A percentile compares a stretch with the other conserved stretches of the same genome.
phyloP scores from a whole-genome alignment of 495 filamentous ascomycete genomes.

The Trichoderma parareesei region DNA sequence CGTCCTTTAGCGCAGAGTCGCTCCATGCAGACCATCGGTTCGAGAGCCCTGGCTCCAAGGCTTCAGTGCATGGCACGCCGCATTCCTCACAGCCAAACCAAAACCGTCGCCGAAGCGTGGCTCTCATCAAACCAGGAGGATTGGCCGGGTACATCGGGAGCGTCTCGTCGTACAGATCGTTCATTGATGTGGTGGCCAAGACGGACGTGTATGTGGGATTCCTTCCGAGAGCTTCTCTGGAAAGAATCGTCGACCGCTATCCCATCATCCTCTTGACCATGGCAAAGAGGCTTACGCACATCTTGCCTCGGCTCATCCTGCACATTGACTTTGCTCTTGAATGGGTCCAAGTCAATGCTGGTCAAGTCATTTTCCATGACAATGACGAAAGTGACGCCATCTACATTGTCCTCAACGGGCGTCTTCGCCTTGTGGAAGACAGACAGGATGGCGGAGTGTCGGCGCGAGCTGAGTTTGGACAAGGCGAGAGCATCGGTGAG shows the following conservation, averaged over 20 bases:
- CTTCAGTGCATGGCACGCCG: conserved; percentile 22
- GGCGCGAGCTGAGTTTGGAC: conserved; percentile 87
- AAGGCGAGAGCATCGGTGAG: conserved; percentile 95
- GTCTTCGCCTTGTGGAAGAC: conserved; percentile 73
- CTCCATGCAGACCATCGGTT: conserved; percentile 23
- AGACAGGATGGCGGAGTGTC: conserved; percentile 71
- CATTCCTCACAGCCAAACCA: conserved; percentile 16
- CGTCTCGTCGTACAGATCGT: conserved; percentile 88
- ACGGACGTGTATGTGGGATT: conserved; percentile 99
- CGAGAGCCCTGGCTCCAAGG: conserved; percentile 22
- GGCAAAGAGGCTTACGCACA: conserved; percentile 84
- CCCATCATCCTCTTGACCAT: conserved; percentile 89
- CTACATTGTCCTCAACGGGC: conserved; percentile 92
- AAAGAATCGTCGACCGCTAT: conserved; percentile 84
- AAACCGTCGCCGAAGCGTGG: conserved; percentile 54
- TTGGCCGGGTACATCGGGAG: conserved; percentile 91
- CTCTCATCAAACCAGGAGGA: conserved; percentile 89
- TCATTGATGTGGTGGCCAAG: conserved; percentile 93
- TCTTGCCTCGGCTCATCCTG: conserved; percentile 83
- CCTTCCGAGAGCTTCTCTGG: conserved; percentile 74
- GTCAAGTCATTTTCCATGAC: conserved; percentile 90
- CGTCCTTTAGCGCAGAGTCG: conserved; percentile 21
- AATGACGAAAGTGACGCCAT: conserved; percentile 96
- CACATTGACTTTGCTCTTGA: conserved; percentile 98
- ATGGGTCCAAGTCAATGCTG: conserved; percentile 93